Percentiles rank a stretch among this genome's conserved stretches.
phyloP scores from a whole-genome alignment of 176 grass and related monocot genomes.

The Raddia distichophylla region DNA sequence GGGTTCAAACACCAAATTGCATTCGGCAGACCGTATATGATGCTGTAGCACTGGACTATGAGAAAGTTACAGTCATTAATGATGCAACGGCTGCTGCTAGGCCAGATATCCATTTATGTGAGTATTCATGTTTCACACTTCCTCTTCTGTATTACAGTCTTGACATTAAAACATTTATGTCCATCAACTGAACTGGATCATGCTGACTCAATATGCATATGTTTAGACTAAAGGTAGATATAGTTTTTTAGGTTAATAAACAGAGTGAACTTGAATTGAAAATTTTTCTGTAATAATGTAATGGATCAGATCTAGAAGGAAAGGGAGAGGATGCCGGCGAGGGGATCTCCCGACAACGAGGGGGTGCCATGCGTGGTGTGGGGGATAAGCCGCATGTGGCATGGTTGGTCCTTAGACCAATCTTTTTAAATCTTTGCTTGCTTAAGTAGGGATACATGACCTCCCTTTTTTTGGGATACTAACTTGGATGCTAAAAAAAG shows the following conservation, averaged over 20 bases:
- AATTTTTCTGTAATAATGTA: not conserved
- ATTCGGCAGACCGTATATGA: conserved; percentile 93
- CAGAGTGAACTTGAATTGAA: not conserved
- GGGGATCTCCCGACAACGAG: too few relatives aligned
- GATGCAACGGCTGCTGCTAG: conserved; percentile 89
- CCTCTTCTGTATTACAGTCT: conserved; percentile 7
- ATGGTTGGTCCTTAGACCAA: too few relatives aligned
- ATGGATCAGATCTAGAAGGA: too few relatives aligned
- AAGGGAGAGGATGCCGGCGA: too few relatives aligned
- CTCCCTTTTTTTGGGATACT: too few relatives aligned
- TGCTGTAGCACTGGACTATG: conserved; percentile 85
- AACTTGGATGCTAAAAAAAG: too few relatives aligned
- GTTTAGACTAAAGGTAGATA: conserved; percentile 1
- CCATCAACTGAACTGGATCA: not conserved
- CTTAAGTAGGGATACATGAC: too few relatives aligned
- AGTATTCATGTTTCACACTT: conserved; percentile 34
- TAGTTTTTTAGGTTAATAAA: conserved; percentile 28
- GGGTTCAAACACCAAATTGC: conserved; percentile 96
- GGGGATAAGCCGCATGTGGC: too few relatives aligned
- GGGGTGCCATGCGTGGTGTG: too few relatives aligned
- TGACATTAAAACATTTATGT: not conserved
- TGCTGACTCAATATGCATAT: not conserved
- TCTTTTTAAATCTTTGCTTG: too few relatives aligned
- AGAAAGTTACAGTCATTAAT: conserved; percentile 70
- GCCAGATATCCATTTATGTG: conserved; percentile 85